phyloP scores from a whole-genome alignment of 208 protist species.

The Trypanosoma avium region DNA sequence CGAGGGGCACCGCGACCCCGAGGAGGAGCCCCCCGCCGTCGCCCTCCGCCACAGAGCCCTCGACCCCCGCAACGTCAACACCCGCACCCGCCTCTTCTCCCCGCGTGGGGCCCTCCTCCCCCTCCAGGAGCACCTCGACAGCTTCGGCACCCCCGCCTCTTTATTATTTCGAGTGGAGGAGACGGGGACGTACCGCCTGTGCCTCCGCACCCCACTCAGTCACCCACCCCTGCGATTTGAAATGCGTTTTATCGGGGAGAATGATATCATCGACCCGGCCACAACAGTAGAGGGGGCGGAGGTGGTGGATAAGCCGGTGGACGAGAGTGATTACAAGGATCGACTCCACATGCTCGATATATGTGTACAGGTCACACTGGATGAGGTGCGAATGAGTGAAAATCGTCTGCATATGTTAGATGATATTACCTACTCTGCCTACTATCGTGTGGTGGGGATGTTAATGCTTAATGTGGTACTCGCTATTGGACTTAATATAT shows the following conservation, averaged over 20 bases:
- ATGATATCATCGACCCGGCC: constrained; percentile 53
- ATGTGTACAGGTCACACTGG: constrained; percentile 51
- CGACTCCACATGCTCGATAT: constrained; percentile 61
- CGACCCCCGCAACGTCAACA: constrained; percentile 49
- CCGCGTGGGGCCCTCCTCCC: constrained; percentile 37
- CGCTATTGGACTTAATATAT: constrained; percentile 37
- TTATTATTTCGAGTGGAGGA: constrained; percentile 65
- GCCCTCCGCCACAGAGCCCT: constrained; percentile 59
- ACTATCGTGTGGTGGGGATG: constrained; percentile 48
- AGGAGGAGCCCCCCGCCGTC: constrained; percentile 57
- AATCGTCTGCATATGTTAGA: constrained; percentile 57
- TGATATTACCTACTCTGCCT: constrained; percentile 41
- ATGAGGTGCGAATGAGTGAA: constrained; percentile 61
- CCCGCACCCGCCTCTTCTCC: constrained; percentile 48
- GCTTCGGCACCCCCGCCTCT: constrained; percentile 42
- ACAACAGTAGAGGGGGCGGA: constrained; percentile 45
- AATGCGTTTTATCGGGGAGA: constrained; percentile 57
- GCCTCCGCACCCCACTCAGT: constrained; percentile 48
- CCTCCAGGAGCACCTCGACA: constrained; percentile 33
- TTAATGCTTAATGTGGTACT: constrained; percentile 57
- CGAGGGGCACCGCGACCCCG: constrained; percentile 59
- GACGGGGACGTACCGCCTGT: constrained; percentile 69
- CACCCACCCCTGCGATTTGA: constrained; percentile 65
- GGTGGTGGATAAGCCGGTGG: constrained; percentile 70
- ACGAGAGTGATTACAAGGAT: constrained; percentile 54